phyloP scores from a whole-genome alignment of 208 protist species.

The Crithidia fasciculata region DNA sequence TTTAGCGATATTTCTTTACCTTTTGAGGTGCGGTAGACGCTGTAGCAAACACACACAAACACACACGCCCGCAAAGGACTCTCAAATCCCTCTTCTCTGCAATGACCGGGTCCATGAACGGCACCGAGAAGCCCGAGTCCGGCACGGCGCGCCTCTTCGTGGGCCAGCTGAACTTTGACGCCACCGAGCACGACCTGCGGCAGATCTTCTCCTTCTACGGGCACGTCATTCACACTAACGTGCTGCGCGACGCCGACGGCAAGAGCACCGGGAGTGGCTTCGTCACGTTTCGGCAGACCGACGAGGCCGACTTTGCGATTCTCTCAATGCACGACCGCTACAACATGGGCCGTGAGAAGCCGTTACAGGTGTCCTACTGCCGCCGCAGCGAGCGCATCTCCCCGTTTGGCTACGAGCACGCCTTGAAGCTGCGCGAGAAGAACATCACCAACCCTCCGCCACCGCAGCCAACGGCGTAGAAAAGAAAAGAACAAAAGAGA shows the following conservation, averaged over 20 bases:
- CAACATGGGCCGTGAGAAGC: slow-evolving; percentile 80
- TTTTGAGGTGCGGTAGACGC: background rate
- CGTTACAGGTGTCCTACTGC: slow-evolving; percentile 82
- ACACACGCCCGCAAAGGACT: background rate
- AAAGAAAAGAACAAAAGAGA: slow-evolving; percentile 3
- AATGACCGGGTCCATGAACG: slow-evolving; percentile 17
- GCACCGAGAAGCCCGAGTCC: slow-evolving; percentile 8
- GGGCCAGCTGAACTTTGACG: slow-evolving; percentile 77
- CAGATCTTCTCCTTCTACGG: slow-evolving; percentile 82
- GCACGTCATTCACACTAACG: slow-evolving; percentile 71
- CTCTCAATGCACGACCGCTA: slow-evolving; percentile 67
- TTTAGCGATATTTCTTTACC: background rate
- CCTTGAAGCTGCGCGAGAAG: slow-evolving; percentile 53
- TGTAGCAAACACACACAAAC: slow-evolving; percentile 14
- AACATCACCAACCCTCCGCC: slow-evolving; percentile 72
- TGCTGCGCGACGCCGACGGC: slow-evolving; percentile 60
- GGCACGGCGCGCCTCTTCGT: slow-evolving; percentile 69
- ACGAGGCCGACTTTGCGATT: slow-evolving; percentile 79
- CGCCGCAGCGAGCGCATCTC: slow-evolving; percentile 62
- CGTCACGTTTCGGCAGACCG: slow-evolving; percentile 69
- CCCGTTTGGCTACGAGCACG: slow-evolving; percentile 68
- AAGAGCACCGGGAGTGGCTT: slow-evolving; percentile 70
- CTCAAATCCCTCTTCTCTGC: background rate
- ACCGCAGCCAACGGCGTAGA: slow-evolving; percentile 31
- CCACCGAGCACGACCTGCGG: slow-evolving; percentile 63